Conservation (phyloP, 768 basidiomycete species). For the Calocera cornea region DNA sequence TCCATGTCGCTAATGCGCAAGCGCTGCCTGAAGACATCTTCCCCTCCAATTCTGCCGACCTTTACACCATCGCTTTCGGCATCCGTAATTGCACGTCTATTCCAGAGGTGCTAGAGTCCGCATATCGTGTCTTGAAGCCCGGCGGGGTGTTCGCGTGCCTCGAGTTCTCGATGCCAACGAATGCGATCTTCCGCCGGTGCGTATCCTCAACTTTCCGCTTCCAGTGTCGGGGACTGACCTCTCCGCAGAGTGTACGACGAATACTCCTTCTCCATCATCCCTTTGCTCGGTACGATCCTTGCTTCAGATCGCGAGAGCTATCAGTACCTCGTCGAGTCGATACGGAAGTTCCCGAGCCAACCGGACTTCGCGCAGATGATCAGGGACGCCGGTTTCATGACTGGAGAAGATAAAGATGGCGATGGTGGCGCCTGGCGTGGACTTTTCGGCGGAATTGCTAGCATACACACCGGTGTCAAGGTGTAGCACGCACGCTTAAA, state of each 20-base stretch:
- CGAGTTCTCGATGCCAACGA: slow-evolving; percentile 86
- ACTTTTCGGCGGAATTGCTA: slow-evolving; percentile 78
- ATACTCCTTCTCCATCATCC: slow-evolving; percentile 93
- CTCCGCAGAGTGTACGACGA: slow-evolving; percentile 68
- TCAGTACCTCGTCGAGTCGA: slow-evolving; percentile 95
- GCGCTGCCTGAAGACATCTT: slow-evolving; percentile 52
- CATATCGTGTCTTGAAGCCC: slow-evolving; percentile 86
- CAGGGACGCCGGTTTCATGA: slow-evolving; percentile 65
- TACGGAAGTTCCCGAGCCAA: slow-evolving; percentile 83
- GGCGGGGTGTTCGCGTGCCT: slow-evolving; percentile 92
- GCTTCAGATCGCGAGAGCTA: slow-evolving; percentile 90
- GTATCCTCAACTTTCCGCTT: slow-evolving; percentile 24
- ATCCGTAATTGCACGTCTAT: slow-evolving; percentile 95
- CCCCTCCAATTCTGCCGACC: slow-evolving; percentile 70
- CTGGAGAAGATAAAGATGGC: slow-evolving; percentile 42
- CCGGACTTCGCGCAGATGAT: slow-evolving; percentile 83
- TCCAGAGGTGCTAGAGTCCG: slow-evolving; percentile 73
- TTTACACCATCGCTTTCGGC: slow-evolving; percentile 98
- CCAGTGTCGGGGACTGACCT: neutral
- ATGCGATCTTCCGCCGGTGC: slow-evolving; percentile 75
- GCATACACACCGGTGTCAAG: slow-evolving; percentile 75
- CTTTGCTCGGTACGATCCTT: slow-evolving; percentile 89
- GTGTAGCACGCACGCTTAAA: slow-evolving; percentile 30
- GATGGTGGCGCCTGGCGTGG: slow-evolving; percentile 79
- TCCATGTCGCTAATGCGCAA: slow-evolving; percentile 90